Evolutionary conservation across 163 green algal species (phyloP).

Genomic region (Prototheca wickerhamii): DNA sequence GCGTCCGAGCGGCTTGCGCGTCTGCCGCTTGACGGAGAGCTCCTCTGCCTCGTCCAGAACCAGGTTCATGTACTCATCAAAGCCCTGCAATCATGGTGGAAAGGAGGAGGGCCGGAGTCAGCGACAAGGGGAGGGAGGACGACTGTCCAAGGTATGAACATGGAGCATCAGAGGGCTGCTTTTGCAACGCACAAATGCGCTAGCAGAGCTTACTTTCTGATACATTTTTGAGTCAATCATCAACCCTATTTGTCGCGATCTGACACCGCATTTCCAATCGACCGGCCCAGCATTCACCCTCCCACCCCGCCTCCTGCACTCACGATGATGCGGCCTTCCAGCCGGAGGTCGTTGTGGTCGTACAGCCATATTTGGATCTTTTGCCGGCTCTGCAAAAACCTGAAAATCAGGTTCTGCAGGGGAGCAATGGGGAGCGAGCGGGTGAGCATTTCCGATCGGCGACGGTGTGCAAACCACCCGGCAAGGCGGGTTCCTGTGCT

Average conservation of each 20-base stretch:
- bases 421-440: neutral
- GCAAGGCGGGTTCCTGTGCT: neutral
- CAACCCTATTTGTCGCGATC: too few species aligned
- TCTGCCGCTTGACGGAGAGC: slow-evolving; percentile 88
- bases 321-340: slow-evolving; percentile 94
- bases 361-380: slow-evolving; percentile 97
- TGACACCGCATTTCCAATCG: too few species aligned
- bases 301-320: slow-evolving; percentile 11
- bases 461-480: neutral
- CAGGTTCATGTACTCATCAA: slow-evolving; percentile 99
- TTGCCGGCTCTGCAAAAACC: slow-evolving; percentile 92
- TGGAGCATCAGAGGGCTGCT: too few species aligned
- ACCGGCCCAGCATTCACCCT: too few species aligned
- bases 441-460: neutral
- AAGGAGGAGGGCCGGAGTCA: neutral
- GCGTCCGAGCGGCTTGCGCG: slow-evolving; percentile 74
- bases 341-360: slow-evolving; percentile 83
- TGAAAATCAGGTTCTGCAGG: slow-evolving; percentile 92
- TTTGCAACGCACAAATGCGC: too few species aligned
- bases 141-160: too few species aligned
- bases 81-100: slow-evolving; percentile 45
- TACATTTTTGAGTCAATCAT: too few species aligned
- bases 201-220: too few species aligned
- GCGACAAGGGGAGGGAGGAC: neutral
- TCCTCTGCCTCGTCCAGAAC: slow-evolving; percentile 97